These are phyloP conservation scores for Glarea lozoyensis DNA, from an alignment of 495 filamentous ascomycete genomes.

Conservation along the genomic window DNA sequence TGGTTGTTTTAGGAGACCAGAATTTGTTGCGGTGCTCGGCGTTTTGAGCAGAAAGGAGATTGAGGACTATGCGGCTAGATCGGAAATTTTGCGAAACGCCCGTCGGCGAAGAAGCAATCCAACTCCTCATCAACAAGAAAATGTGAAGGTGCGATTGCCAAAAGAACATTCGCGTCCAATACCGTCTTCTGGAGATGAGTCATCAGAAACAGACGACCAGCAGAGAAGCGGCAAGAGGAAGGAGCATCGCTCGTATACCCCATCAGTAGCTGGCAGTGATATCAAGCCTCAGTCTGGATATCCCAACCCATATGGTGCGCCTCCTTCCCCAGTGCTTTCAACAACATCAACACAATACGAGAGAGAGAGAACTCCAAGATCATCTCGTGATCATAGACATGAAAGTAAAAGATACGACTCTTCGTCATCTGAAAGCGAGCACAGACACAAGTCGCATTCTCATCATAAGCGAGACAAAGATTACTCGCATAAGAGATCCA, in stretches of 20 bases:
- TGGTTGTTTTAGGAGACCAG: conserved; percentile 29
- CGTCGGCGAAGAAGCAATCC: conserved; percentile 22
- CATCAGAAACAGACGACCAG: neutral
- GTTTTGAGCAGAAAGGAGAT: conserved; percentile 52
- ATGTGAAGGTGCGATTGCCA: no score
- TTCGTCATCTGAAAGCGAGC: neutral
- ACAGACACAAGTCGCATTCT: neutral
- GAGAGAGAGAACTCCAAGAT: neutral
- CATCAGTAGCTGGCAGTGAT: neutral
- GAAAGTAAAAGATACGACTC: neutral
- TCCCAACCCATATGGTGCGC: conserved; percentile 7
- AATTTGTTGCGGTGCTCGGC: conserved; percentile 60
- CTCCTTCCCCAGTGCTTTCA: neutral
- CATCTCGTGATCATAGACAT: neutral
- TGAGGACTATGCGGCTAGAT: conserved; percentile 45
- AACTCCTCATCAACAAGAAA: neutral
- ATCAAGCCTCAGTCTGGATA: conserved; percentile 4
- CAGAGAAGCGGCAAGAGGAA: neutral
- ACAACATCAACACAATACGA: neutral
- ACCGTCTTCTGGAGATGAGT: no score
- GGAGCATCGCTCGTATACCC: neutral
- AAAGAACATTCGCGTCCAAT: no score
- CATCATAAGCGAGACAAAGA: neutral
- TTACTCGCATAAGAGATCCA: neutral
- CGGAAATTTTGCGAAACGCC: conserved; percentile 39